Conservation (phyloP, 2,329 filamentous ascomycete species). For the Aspergillus texensis region DNA sequence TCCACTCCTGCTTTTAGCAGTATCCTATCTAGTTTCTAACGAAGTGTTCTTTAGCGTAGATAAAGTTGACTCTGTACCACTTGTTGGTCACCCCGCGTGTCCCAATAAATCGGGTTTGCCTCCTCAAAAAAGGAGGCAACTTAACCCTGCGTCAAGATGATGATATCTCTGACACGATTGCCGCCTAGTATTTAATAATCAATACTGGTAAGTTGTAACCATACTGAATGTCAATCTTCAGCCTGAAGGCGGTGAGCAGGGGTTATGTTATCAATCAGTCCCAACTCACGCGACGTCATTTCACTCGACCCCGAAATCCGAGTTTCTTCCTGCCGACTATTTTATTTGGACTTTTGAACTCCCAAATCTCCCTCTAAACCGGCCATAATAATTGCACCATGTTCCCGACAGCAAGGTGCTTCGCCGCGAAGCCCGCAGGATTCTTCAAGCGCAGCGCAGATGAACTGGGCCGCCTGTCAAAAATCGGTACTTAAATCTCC, state of each 20-base stretch:
- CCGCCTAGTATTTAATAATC: no score
- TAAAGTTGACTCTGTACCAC: no score
- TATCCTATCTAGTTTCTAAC: no score
- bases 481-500: conserved; percentile 48
- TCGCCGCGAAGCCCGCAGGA: conserved; percentile 45
- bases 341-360: not conserved
- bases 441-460: conserved; percentile 63
- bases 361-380: not conserved
- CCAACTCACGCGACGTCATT: not conserved
- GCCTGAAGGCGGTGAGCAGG: not conserved
- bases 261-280: not conserved
- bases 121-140: no score
- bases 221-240: no score
- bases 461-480: conserved; percentile 60
- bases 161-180: no score
- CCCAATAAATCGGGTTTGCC: no score
- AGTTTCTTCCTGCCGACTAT: not conserved
- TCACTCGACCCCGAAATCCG: not conserved
- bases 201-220: no score
- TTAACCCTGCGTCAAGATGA: no score
- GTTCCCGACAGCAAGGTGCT: conserved; percentile 43
- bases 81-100: no score
- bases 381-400: conserved; percentile 23
- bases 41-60: no score
- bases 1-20: no score